Evolutionary conservation across 2,329 filamentous ascomycete species (phyloP).

Genomic region (Diaporthe humulicola): DNA sequence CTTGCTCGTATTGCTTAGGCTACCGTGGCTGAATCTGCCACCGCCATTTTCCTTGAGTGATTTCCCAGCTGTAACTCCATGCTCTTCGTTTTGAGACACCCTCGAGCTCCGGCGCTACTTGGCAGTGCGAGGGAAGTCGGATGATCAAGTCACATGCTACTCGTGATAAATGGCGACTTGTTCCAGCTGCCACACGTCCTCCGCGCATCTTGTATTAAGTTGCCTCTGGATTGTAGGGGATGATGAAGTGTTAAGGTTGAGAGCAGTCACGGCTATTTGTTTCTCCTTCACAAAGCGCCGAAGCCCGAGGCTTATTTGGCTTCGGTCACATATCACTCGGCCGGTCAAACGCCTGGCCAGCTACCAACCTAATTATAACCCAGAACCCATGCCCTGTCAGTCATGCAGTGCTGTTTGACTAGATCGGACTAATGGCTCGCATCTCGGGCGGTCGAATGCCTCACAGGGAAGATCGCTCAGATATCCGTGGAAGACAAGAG

Average conservation of each 20-base stretch:
- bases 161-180: neutral
- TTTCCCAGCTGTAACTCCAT: neutral
- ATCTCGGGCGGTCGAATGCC: neutral
- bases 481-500: neutral
- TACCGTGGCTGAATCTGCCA: neutral
- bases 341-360: neutral
- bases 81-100: neutral
- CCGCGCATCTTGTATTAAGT: neutral
- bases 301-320: neutral
- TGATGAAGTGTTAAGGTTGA: neutral
- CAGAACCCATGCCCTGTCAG: neutral
- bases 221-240: neutral
- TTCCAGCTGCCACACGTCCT: too few relatives aligned
- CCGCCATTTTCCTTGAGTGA: neutral
- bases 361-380: neutral
- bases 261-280: neutral
- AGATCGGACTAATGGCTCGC: neutral
- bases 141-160: neutral
- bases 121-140: neutral
- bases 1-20: neutral
- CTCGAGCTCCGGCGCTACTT: neutral
- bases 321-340: neutral
- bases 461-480: neutral
- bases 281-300: neutral
- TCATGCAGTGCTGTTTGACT: neutral